Evolutionary conservation across 768 basidiomycete species (phyloP), one percentile per base, ranked within the genome.

Genomic region (Tylopilus subfusipes): DNA sequence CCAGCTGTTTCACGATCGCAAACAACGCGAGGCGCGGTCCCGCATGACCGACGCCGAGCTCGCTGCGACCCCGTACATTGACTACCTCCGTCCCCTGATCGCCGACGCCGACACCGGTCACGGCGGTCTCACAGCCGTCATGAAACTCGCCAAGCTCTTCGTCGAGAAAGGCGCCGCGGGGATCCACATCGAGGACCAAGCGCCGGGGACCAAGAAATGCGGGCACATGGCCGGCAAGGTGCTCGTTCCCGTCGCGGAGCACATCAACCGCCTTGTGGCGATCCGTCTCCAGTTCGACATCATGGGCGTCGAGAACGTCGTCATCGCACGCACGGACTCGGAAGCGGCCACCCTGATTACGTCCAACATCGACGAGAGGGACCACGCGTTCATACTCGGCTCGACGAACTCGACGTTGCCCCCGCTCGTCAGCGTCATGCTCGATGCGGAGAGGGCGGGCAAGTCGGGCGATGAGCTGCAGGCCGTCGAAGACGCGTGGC

Each of bases 101-200:
- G 96, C 97, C 18, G 97, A 99, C 72, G 97, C 93, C 12, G 97
- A 99, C 70, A 98, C 97, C 22, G 96, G 96, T 6, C 96, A 98
- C 68, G 96, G 96, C 64, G 96, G 96, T 57, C 76, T 98, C 62
- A 98, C 95, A n/a, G 94, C 97, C 18, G 85, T 93, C 57, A 96
- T 98, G 93, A 98, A 98, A 76, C 84, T 99, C 57, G 84, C 97
- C 54, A 99, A 99, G 75, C 85, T 99, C 82, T 98, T 99, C 68
- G 93, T 98, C 60, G 97, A 99, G 75, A 91, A 93, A 64, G 96
- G 97, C 58, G 97, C 97, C 0, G 95, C 97, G 16, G 97, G 96
- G 21, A 93, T 99, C 50, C 97, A 99, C 70, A 80, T 99, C 67
- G 97, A 99, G 67, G 97, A 99, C 66, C 97, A 99, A 72, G 95